Evolutionary conservation across 176 grass and related monocot species (phyloP).

Genomic region (Lolium rigidum): DNA sequence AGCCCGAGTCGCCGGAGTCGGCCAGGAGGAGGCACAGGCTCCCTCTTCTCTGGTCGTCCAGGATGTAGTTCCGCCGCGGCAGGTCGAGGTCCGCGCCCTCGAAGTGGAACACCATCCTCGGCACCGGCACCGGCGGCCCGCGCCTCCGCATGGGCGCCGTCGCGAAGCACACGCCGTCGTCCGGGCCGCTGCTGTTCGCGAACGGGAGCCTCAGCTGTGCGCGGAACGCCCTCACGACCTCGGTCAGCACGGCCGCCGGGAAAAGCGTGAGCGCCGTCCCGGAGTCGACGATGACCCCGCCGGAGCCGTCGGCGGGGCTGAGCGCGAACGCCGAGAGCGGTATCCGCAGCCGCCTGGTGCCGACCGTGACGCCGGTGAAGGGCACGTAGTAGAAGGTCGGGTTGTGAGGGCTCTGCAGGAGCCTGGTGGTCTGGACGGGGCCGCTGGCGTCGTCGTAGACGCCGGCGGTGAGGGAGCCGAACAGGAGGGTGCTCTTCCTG

Average conservation of each 20-base stretch:
- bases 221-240: constrained; percentile 47
- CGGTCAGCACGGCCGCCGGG: constrained; percentile 33
- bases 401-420: constrained; percentile 44
- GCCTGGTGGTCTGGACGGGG: constrained; percentile 48
- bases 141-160: constrained; percentile 22
- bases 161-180: constrained; percentile 61
- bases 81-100: constrained; percentile 60
- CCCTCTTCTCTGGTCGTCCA: constrained; percentile 30
- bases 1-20: constrained; percentile 35
- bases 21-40: constrained; percentile 57
- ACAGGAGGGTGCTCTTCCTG: constrained; percentile 51
- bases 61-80: constrained; percentile 60
- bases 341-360: constrained; percentile 49
- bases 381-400: constrained; percentile 66
- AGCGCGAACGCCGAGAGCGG: constrained; percentile 56
- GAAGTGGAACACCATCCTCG: constrained; percentile 75
- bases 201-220: constrained; percentile 48
- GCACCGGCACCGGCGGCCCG: constrained; percentile 41
- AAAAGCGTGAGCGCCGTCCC: constrained; percentile 61
- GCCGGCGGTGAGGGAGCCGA: constrained; percentile 62
- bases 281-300: constrained; percentile 70
- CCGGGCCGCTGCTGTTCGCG: not conserved
- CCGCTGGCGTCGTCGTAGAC: constrained; percentile 31
- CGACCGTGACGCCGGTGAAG: constrained; percentile 67
- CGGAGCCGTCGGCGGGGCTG: constrained; percentile 40